A percentile compares a stretch with the other conserved stretches of the same genome.
These are phyloP conservation scores for Xanthoconium separans DNA, from an alignment of 1,284 basidiomycete genomes.

Conservation along the genomic window DNA sequence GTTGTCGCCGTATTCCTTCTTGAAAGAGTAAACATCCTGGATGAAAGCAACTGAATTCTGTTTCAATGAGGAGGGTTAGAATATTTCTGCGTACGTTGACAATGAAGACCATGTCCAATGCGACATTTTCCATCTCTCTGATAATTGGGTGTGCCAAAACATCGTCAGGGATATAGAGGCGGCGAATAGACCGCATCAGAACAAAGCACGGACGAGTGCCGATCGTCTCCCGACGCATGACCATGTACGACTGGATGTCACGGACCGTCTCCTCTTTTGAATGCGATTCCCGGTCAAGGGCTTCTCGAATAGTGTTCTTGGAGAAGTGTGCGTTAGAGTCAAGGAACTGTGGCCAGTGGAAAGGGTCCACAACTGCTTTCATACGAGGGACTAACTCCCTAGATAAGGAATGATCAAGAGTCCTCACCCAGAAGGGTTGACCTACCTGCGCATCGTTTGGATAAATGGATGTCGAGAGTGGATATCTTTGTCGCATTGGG, in stretches of 20 bases:
- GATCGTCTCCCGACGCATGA: constrained; percentile 29
- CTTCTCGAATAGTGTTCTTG: constrained; percentile 25
- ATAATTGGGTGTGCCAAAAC: constrained; percentile 23
- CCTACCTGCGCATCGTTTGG: constrained; percentile 24
- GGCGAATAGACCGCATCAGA: constrained; percentile 30
- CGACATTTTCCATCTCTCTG: constrained; percentile 29
- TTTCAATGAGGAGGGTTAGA: not conserved
- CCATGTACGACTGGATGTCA: constrained; percentile 28
- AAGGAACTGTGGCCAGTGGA: constrained; percentile 32
- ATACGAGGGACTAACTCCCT: constrained; percentile 29
- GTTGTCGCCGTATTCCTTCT: constrained; percentile 29
- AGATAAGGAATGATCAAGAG: not conserved
- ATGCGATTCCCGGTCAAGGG: constrained; percentile 26
- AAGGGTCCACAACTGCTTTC: constrained; percentile 23
- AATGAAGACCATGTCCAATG: constrained; percentile 29
- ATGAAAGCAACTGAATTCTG: not conserved
- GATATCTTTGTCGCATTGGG: constrained; percentile 15
- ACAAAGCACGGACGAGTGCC: constrained; percentile 30
- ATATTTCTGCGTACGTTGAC: constrained; percentile 21
- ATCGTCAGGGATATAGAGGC: constrained; percentile 25
- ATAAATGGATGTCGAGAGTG: constrained; percentile 21
- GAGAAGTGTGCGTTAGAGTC: constrained; percentile 21
- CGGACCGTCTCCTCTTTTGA: constrained; percentile 10
- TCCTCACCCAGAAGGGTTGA: not conserved
- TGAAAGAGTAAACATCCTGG: constrained; percentile 32